Percentiles rank a stretch among this genome's conserved stretches.
Evolutionary conservation across 2,329 filamentous ascomycete species (phyloP).

Genomic region (Fusarium luffae): DNA sequence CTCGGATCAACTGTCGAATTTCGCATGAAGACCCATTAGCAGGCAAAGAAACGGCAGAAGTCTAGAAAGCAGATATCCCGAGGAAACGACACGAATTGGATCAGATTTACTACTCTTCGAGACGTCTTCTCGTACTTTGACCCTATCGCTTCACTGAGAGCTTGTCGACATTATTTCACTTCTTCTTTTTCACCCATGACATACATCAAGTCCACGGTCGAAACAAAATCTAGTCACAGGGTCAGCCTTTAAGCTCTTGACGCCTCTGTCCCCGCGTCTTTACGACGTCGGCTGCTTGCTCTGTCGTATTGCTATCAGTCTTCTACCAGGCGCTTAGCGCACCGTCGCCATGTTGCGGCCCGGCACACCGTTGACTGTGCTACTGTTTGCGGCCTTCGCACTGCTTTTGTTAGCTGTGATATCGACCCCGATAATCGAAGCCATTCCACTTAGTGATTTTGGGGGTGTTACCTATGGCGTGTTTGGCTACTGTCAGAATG

Average conservation of each 20-base stretch:
- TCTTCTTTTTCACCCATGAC: slow-evolving; percentile 22
- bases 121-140: background rate
- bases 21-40: background rate
- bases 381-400: slow-evolving; percentile 87
- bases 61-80: background rate
- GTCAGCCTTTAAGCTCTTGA: slow-evolving; percentile 1
- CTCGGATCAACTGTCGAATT: slow-evolving; percentile 8
- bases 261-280: slow-evolving; percentile 34
- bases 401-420: slow-evolving; percentile 87
- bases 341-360: slow-evolving; percentile 81
- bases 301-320: slow-evolving; percentile 11
- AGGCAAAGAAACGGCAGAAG: background rate
- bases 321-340: slow-evolving; percentile 37
- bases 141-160: background rate
- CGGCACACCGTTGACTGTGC: slow-evolving; percentile 87
- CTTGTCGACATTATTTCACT: background rate
- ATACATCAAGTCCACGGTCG: slow-evolving; percentile 5
- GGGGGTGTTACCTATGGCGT: slow-evolving; percentile 86
- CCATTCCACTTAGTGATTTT: slow-evolving; percentile 84
- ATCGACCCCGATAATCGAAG: slow-evolving; percentile 89
- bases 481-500: slow-evolving; percentile 83
- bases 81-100: slow-evolving; percentile 7
- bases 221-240: slow-evolving; percentile 8
- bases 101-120: background rate
- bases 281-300: slow-evolving; percentile 39